These are phyloP conservation scores for Ceratocystis cacaofunesta DNA, from an alignment of 2,329 filamentous ascomycete genomes.

Conservation along the genomic window DNA sequence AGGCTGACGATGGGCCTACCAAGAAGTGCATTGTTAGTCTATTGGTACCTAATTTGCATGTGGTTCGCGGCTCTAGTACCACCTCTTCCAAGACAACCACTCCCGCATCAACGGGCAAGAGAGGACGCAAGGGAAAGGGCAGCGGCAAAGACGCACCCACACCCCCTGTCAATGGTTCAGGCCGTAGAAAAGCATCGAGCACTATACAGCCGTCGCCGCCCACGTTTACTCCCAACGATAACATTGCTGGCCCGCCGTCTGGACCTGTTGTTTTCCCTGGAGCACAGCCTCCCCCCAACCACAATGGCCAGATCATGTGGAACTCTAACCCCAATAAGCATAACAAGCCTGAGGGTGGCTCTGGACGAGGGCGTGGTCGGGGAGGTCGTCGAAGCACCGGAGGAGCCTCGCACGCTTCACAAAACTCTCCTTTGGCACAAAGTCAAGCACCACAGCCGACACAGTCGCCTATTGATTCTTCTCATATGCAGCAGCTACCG, in stretches of 20 bases:
- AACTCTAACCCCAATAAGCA: slow-evolving; percentile 12
- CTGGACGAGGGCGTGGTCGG: slow-evolving; percentile 13
- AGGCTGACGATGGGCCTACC: slow-evolving; percentile 1
- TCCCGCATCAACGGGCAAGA: not conserved
- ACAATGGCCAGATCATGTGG: slow-evolving; percentile 17
- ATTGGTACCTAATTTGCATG: slow-evolving; percentile 11
- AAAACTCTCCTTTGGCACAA: not conserved
- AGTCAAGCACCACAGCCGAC: not conserved
- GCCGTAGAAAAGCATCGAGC: not conserved
- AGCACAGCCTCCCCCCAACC: slow-evolving; percentile 10
- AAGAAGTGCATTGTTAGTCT: slow-evolving; percentile 12
- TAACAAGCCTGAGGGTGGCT: not conserved
- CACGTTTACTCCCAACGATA: slow-evolving; percentile 6
- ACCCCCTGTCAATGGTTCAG: not conserved
- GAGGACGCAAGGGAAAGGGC: slow-evolving; percentile 7
- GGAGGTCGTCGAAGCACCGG: slow-evolving; percentile 6
- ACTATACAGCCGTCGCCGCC: slow-evolving; percentile 2
- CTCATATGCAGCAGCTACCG: not conserved
- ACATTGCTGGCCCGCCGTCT: slow-evolving; percentile 7
- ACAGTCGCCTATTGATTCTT: not conserved
- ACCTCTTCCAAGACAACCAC: not conserved
- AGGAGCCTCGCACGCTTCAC: not conserved
- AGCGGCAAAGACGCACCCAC: not conserved
- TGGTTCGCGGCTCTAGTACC: slow-evolving; percentile 6
- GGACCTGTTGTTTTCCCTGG: slow-evolving; percentile 1